A percentile compares a stretch with the other conserved stretches of the same genome.
phyloP scores from a whole-genome alignment of 164 flowering plant genomes.

The Cinnamomum chago region DNA sequence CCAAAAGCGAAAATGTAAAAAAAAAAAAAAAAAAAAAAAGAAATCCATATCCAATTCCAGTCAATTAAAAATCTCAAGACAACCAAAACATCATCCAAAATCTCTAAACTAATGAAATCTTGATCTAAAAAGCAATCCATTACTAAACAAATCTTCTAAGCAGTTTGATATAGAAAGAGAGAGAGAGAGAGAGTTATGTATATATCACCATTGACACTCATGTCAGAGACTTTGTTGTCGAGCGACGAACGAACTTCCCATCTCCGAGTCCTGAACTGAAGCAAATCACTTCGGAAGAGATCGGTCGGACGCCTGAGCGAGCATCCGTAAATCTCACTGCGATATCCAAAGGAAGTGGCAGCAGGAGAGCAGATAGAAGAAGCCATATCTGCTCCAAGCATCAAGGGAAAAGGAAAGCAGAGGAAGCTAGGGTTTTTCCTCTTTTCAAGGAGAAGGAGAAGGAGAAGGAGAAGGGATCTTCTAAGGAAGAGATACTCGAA shows the following conservation, averaged over 20 bases:
- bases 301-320: constrained; percentile 15
- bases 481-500: constrained; percentile 12
- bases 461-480: constrained; percentile 10
- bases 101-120: background rate
- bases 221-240: constrained; percentile 74
- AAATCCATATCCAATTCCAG: background rate
- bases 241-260: constrained; percentile 44
- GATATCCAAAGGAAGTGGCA: background rate
- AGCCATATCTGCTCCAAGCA: constrained; percentile 7
- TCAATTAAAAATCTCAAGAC: too few species aligned
- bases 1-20: too few species aligned
- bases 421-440: background rate
- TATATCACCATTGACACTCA: constrained; percentile 72
- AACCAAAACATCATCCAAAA: background rate
- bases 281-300: background rate
- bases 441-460: background rate
- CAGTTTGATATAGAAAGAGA: background rate
- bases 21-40: too few species aligned
- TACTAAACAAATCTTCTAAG: background rate
- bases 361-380: constrained; percentile 14
- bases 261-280: constrained; percentile 30
- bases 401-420: background rate
- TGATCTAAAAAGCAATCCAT: background rate
- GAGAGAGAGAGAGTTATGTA: background rate
- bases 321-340: constrained; percentile 18